phyloP scores from a whole-genome alignment of 2,329 filamentous ascomycete species.

The Penicillium sp. region DNA sequence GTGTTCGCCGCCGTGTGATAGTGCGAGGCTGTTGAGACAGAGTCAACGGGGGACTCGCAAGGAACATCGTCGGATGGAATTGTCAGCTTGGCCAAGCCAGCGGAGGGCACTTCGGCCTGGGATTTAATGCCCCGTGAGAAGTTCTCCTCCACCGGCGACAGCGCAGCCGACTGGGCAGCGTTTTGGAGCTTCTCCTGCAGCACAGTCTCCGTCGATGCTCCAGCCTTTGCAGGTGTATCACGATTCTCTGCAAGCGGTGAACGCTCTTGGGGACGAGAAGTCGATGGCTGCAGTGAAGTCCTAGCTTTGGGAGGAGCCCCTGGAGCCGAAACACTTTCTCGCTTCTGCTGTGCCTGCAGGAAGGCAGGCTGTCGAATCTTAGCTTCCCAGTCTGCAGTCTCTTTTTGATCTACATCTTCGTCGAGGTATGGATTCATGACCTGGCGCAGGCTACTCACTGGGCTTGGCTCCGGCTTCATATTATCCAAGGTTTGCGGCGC shows the following conservation, averaged over 20 bases:
- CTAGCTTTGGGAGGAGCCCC: conserved; percentile 26
- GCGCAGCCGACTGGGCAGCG: conserved; percentile 12
- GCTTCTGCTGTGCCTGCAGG: conserved; percentile 22
- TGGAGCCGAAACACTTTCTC: conserved; percentile 28
- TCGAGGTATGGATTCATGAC: conserved; percentile 83
- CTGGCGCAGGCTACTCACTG: conserved; percentile 77
- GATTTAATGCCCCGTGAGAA: conserved; percentile 24
- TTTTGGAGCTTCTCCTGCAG: conserved; percentile 20
- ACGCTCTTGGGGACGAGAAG: conserved; percentile 27
- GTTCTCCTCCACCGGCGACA: conserved; percentile 32
- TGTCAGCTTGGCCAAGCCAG: conserved; percentile 27
- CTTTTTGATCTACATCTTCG: conserved; percentile 28
- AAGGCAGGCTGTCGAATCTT: conserved; percentile 20
- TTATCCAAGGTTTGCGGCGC: conserved; percentile 38
- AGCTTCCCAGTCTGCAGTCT: conserved; percentile 23
- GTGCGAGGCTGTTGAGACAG: conserved; percentile 43
- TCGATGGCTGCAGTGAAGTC: conserved; percentile 30
- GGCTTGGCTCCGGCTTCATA: conserved; percentile 52
- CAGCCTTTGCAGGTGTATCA: conserved; percentile 24
- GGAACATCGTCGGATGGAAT: conserved; percentile 25
- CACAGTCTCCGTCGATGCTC: conserved; percentile 19
- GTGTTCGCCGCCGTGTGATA: conserved; percentile 49
- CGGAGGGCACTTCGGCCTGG: conserved; percentile 24
- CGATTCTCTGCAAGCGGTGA: conserved; percentile 39
- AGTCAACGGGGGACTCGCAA: conserved; percentile 34